Evolutionary conservation across 202 grass and related monocot genomes (phyloP), one percentile per base, ranked within the genome.

Genomic region (Schoenoplectus tabernaemontani): DNA sequence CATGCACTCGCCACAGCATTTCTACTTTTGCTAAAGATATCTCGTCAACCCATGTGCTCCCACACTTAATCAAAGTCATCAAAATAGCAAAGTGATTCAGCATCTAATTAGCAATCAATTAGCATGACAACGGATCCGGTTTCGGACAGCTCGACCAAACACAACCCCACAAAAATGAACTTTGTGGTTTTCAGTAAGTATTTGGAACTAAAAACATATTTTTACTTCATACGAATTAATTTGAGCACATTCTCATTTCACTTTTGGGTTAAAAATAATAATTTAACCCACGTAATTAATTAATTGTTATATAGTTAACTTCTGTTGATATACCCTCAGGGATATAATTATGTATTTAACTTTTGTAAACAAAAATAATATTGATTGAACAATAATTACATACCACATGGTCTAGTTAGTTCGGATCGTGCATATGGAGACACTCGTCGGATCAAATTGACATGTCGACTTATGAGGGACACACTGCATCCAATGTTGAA

Each of bases 1-100:
- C 20, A 71, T 73, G 69, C 44, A 73, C 69, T 73, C 51, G 44
- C 43, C 43, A 33, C 7, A 30, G 9, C 20, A 17, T 9, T 73
- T 73, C 38, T 48, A 51, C 69, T 73, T 73, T 17, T 73, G 69
- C 44, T 50, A 73, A 73, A 73, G 69, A 48, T 11, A 72, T 48
- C 6, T 72, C 30, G 11, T 72, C 23, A 47, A 50, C 23, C 42
- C 43, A 72, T 72, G 68, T 72, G 68, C 68, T 72, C 1, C 68
- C 68, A 72, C 42, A 4, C 28, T 50, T 46, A 48, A 72, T 72
- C 22, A 0, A 50, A 72, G 20, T 72, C 42, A 72, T 72, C 22
- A 72, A 72, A 16, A 72, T 72, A 30, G 50, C 23, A 16, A 8
- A 5, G 43, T 28, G 43, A 72, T 64, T 7, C 36, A 71, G 41